Percentiles rank a stretch among this genome's conserved stretches.
These are phyloP conservation scores for Clavulina sp. DNA, from an alignment of 768 basidiomycete genomes.

Conservation along the genomic window DNA sequence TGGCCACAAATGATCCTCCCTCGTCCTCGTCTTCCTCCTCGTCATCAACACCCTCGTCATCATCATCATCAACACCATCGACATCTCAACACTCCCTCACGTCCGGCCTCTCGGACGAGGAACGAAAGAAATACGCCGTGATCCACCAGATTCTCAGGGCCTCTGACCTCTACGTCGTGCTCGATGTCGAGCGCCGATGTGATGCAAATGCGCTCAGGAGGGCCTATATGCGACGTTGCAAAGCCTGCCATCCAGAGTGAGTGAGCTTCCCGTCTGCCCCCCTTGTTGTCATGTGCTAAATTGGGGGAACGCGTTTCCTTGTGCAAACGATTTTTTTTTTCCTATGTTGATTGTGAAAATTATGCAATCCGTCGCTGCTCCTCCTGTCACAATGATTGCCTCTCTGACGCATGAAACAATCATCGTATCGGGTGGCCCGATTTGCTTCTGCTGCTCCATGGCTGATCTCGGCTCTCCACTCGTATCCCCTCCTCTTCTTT, in stretches of 20 bases:
- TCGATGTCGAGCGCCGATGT: constrained; percentile 39
- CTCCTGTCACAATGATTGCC: no score
- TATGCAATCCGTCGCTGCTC: no score
- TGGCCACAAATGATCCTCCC: constrained; percentile 6
- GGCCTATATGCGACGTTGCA: constrained; percentile 60
- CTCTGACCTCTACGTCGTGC: constrained; percentile 54
- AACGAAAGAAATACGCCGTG: constrained; percentile 16
- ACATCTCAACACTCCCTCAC: neutral
- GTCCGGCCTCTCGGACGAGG: constrained; percentile 2
- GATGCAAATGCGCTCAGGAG: constrained; percentile 50
- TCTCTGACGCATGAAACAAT: no score
- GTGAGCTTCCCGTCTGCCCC: constrained; percentile 18
- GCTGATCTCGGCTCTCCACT: no score
- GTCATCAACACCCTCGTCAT: constrained; percentile 10
- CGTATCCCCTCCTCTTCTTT: no score
- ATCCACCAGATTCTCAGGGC: constrained; percentile 38
- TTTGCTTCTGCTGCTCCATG: no score
- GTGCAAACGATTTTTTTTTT: no score
- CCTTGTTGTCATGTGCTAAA: neutral
- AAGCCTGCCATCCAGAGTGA: constrained; percentile 74
- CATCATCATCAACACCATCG: neutral
- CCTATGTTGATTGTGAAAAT: no score
- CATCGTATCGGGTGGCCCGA: no score
- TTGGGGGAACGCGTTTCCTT: no score
- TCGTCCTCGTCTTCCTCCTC: constrained; percentile 17